phyloP scores from a whole-genome alignment of 306 rosid species.

The Carpinus fangiana region DNA sequence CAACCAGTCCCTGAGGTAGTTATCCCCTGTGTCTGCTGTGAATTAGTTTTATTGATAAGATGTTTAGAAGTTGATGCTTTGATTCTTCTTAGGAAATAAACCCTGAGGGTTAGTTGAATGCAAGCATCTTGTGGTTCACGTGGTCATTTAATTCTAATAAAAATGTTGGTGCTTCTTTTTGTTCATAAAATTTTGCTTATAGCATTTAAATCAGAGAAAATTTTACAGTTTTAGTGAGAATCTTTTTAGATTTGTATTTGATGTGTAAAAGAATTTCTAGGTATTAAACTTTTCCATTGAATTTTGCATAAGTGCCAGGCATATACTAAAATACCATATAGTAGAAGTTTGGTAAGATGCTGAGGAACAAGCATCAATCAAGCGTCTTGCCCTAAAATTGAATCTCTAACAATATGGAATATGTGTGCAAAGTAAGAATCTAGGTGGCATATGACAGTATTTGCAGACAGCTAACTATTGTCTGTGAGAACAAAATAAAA shows the following conservation, averaged over 20 bases:
- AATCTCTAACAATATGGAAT: background rate
- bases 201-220: background rate
- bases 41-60: slow-evolving; percentile 21
- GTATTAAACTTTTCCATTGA: background rate
- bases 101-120: background rate
- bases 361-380: background rate
- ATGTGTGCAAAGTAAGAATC: background rate
- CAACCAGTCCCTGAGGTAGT: slow-evolving; percentile 79
- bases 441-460: background rate
- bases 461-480: background rate
- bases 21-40: background rate
- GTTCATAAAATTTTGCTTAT: background rate
- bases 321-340: background rate
- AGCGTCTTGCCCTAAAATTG: background rate
- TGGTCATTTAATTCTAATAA: background rate
- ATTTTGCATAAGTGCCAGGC: background rate
- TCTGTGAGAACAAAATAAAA: background rate
- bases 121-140: background rate
- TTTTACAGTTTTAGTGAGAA: background rate
- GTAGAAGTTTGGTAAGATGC: background rate
- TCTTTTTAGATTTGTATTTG: background rate
- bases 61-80: background rate
- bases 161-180: background rate
- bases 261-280: background rate
- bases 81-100: background rate